phyloP scores from a whole-genome alignment of 768 basidiomycete species.

The Rhodotorula babjevae region DNA sequence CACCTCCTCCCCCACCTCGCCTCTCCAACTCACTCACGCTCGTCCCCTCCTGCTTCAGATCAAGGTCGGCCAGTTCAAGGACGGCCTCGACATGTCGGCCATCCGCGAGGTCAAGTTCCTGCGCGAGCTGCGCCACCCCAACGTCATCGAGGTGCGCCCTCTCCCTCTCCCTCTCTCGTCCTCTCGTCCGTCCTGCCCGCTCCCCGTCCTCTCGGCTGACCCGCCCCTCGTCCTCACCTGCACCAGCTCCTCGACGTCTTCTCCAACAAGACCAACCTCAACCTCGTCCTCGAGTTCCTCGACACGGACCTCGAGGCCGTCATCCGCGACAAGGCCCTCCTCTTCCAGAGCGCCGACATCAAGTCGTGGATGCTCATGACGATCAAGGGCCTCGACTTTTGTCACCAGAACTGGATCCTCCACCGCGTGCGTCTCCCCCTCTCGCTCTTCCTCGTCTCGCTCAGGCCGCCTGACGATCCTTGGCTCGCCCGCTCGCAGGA shows the following conservation, averaged over 20 bases:
- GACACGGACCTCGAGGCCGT: conserved; percentile 95
- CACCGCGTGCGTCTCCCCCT: conserved; percentile 71
- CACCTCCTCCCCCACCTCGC: neutral
- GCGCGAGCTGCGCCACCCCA: conserved; percentile 86
- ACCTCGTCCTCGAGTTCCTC: conserved; percentile 92
- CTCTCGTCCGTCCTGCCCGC: too few relatives aligned
- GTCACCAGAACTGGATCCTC: conserved; percentile 86
- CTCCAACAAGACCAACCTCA: conserved; percentile 91
- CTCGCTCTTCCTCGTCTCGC: neutral
- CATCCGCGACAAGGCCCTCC: conserved; percentile 85
- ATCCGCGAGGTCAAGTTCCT: conserved; percentile 97
- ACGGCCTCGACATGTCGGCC: conserved; percentile 98
- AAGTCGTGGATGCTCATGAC: conserved; percentile 99
- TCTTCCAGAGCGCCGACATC: conserved; percentile 91
- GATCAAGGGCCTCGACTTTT: conserved; percentile 94
- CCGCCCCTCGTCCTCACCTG: neutral
- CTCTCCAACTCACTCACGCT: too few relatives aligned
- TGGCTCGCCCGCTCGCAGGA: conserved; percentile 56
- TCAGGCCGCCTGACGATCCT: neutral
- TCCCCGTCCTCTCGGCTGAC: too few relatives aligned
- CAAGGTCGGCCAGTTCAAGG: conserved; percentile 49
- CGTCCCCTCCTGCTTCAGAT: conserved; percentile 18
- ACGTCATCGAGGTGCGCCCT: conserved; percentile 74
- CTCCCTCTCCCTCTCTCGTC: neutral
- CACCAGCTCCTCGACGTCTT: conserved; percentile 87